A percentile compares a stretch with the other conserved stretches of the same genome.
phyloP scores from a whole-genome alignment of 148 eudicot species.

The Chenopodium suecicum region DNA sequence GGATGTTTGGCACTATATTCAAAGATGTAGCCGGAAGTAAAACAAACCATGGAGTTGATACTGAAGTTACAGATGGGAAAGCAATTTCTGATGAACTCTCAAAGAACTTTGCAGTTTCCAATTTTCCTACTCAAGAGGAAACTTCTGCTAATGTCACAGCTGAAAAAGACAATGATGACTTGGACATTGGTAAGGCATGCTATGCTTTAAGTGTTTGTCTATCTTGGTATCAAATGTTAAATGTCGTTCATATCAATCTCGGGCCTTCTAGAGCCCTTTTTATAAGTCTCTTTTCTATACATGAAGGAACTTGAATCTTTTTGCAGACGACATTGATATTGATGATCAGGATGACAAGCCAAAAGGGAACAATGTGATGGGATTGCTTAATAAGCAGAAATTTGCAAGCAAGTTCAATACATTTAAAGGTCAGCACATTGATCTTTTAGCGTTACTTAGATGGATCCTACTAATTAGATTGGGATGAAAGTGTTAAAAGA shows the following conservation, averaged over 20 bases:
- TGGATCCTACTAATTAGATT: neutral
- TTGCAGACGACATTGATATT: slow-evolving; percentile 82
- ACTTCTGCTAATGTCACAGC: slow-evolving; percentile 27
- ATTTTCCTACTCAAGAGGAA: slow-evolving; percentile 58
- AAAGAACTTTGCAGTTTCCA: slow-evolving; percentile 51
- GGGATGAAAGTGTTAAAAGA: too few species aligned
- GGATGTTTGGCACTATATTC: slow-evolving; percentile 69
- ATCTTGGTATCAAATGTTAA: neutral
- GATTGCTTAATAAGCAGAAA: slow-evolving; percentile 73
- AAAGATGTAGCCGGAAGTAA: slow-evolving; percentile 63
- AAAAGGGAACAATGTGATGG: slow-evolving; percentile 64
- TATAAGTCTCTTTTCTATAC: neutral
- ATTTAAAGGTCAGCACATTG: slow-evolving; percentile 63
- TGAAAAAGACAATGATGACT: slow-evolving; percentile 45
- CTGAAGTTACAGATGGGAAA: slow-evolving; percentile 43
- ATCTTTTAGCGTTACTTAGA: neutral
- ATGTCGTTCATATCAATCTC: neutral
- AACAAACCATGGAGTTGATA: slow-evolving; percentile 42
- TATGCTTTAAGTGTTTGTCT: neutral
- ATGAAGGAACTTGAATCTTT: neutral
- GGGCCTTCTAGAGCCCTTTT: neutral
- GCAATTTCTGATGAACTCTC: slow-evolving; percentile 60
- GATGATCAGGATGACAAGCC: slow-evolving; percentile 70
- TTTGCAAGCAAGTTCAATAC: slow-evolving; percentile 75
- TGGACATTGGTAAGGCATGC: slow-evolving; percentile 70